Percentiles rank a stretch among this genome's conserved stretches.
Evolutionary conservation across 441 rosid genomes (phyloP).

Genomic region (Biscutella auriculata): DNA sequence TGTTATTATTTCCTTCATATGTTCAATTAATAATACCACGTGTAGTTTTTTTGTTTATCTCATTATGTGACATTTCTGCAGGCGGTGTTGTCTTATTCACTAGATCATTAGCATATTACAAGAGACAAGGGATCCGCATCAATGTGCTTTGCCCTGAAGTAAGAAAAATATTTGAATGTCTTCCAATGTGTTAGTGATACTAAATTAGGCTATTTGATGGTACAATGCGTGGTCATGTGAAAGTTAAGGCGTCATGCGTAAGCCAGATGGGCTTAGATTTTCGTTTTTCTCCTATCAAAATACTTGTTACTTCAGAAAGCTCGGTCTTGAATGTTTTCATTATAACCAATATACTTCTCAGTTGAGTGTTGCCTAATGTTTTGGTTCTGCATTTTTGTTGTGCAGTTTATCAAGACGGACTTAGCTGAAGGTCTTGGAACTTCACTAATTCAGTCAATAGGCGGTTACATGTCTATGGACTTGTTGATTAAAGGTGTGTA

Average conservation of each 20-base stretch:
- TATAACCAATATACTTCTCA: background rate
- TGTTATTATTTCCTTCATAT: background rate
- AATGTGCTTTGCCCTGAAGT: slow-evolving; percentile 99
- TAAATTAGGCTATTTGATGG: background rate
- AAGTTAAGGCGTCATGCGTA: background rate
- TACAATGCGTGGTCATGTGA: background rate
- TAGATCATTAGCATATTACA: slow-evolving; percentile 52
- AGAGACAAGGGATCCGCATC: slow-evolving; percentile 67
- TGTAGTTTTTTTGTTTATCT: background rate
- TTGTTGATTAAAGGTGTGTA: slow-evolving; percentile 63
- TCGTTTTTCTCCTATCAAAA: background rate
- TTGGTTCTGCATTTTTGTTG: background rate
- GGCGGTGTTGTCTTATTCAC: slow-evolving; percentile 87
- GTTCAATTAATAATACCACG: background rate
- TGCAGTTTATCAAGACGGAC: slow-evolving; percentile 80
- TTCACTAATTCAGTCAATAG: slow-evolving; percentile 29
- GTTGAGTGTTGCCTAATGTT: background rate
- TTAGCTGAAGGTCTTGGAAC: slow-evolving; percentile 26
- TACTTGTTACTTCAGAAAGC: background rate
- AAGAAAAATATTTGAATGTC: slow-evolving; percentile 3
- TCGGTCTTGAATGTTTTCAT: background rate
- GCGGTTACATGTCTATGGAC: slow-evolving; percentile 79
- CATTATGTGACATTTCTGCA: slow-evolving; percentile 15
- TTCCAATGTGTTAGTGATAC: background rate
- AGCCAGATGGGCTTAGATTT: background rate